Evolutionary conservation across 2,329 filamentous ascomycete genomes (phyloP), one percentile per base, ranked within the genome.

Genomic region (Venturia effusa): DNA sequence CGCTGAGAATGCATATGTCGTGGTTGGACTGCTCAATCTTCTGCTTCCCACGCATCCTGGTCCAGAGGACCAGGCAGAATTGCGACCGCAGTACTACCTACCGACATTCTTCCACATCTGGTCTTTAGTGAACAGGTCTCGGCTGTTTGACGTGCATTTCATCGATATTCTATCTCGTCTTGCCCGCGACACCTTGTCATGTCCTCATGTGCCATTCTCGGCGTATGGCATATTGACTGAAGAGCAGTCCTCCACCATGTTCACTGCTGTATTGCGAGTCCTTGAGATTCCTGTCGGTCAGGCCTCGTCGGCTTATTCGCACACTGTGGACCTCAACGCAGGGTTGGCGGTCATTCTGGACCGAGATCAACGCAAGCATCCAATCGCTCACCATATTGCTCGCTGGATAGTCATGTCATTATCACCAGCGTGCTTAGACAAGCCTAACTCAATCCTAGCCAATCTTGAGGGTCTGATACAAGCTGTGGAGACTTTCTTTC

Each of bases 401-500:
- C 83, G 94, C 66, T 94, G 91, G 88, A 89, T 97, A 65, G 86
- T 95, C 62, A 93, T 93, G 84, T 97, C 92, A 0, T 75, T 99
- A 45, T 97, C 94, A 1, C 93, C 94, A 1, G 80, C 86, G 57
- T 94, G 90, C 70, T 78, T 95, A 60, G 84, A 89, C 51, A 81
- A 85, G n/a, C 81, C 88, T 37, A 87, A 88, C 64, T 97, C 92
- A 0, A 85, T 96, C 54, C 77, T 99, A 70, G 85, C 88, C 40
- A 90, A 89, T 68, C 82, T 99, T 5, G 93, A 99, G 74, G 93
- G 90, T 0, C 80, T 99, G 62, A 89, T 99, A 68, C 89, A 97
- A 74, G 94, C 92, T 2, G 88, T 97, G 59, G 94, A 99, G 74
- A 99, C 94, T 0, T 99, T 99, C 75, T 99, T 97, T 80, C 94